Evolutionary conservation across 768 basidiomycete genomes (phyloP).

Genomic region (Termitomyces bulborhizus): DNA sequence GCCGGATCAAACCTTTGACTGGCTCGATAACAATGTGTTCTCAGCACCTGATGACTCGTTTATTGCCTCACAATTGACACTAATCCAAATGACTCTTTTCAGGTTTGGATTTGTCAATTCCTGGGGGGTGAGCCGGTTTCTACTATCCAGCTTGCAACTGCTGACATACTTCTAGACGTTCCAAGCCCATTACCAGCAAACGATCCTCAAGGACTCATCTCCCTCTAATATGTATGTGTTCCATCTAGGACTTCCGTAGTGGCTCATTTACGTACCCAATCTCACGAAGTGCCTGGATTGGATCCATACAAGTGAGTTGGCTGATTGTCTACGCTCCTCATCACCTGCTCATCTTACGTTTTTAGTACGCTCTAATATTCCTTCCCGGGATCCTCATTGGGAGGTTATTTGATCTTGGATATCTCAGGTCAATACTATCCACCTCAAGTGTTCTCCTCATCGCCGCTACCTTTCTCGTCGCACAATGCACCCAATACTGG

Average conservation of each 20-base stretch:
- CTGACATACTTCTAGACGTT: slow-evolving; percentile 2
- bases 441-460: slow-evolving; percentile 46
- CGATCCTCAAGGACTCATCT: not conserved
- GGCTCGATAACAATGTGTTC: not conserved
- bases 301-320: slow-evolving; percentile 6
- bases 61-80: not conserved
- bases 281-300: slow-evolving; percentile 6
- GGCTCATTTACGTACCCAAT: not conserved
- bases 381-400: slow-evolving; percentile 59
- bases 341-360: not conserved
- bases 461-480: slow-evolving; percentile 54
- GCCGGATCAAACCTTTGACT: too few relatives aligned
- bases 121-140: slow-evolving; percentile 51
- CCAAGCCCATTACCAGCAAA: slow-evolving; percentile 6
- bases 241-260: not conserved
- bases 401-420: slow-evolving; percentile 65
- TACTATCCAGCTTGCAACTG: not conserved
- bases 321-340: not conserved
- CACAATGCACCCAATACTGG: slow-evolving; percentile 71
- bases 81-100: slow-evolving; percentile 5
- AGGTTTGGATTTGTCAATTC: slow-evolving; percentile 69
- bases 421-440: slow-evolving; percentile 46
- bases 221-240: slow-evolving; percentile 4
- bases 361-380: slow-evolving; percentile 57
- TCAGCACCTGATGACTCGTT: not conserved